Evolutionary conservation across 768 basidiomycete species (phyloP).

Genomic region (Rhizopogon sp.): DNA sequence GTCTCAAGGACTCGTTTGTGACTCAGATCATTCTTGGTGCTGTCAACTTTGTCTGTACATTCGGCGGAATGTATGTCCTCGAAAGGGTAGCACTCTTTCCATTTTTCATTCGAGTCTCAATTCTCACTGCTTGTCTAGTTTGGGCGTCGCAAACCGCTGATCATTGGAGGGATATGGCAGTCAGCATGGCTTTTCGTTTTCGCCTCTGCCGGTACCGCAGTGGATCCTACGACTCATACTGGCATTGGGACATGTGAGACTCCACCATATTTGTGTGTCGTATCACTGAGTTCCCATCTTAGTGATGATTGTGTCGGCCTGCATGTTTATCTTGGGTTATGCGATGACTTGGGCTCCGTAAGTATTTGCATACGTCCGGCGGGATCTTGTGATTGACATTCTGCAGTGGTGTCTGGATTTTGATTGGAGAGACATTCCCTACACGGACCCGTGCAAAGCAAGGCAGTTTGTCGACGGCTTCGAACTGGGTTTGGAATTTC

Average conservation of each 20-base stretch:
- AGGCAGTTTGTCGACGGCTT: constrained; percentile 57
- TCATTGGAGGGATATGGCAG: constrained; percentile 69
- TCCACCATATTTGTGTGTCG: neutral
- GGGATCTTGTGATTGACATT: neutral
- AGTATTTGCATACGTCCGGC: constrained; percentile 5
- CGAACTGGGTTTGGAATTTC: constrained; percentile 72
- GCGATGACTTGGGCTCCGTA: constrained; percentile 68
- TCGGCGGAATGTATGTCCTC: constrained; percentile 70
- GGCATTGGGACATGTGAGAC: constrained; percentile 47
- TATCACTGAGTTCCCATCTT: constrained; percentile 1
- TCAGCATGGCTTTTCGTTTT: constrained; percentile 67
- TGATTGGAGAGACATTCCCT: constrained; percentile 74
- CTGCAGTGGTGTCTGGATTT: constrained; percentile 64
- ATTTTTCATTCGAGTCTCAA: neutral
- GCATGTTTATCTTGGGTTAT: constrained; percentile 67
- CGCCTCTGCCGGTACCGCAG: constrained; percentile 64
- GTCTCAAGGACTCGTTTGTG: constrained; percentile 60
- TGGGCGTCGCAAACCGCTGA: constrained; percentile 60
- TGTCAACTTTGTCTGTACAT: constrained; percentile 69
- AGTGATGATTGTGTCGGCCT: constrained; percentile 64
- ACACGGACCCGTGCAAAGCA: constrained; percentile 70
- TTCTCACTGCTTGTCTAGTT: constrained; percentile 32
- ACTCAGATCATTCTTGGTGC: constrained; percentile 74
- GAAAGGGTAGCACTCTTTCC: constrained; percentile 40
- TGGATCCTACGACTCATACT: constrained; percentile 42